Evolutionary conservation across 192 early-diverging fungal genomes (phyloP).

Genomic region (Ambispora gerdemannii): DNA sequence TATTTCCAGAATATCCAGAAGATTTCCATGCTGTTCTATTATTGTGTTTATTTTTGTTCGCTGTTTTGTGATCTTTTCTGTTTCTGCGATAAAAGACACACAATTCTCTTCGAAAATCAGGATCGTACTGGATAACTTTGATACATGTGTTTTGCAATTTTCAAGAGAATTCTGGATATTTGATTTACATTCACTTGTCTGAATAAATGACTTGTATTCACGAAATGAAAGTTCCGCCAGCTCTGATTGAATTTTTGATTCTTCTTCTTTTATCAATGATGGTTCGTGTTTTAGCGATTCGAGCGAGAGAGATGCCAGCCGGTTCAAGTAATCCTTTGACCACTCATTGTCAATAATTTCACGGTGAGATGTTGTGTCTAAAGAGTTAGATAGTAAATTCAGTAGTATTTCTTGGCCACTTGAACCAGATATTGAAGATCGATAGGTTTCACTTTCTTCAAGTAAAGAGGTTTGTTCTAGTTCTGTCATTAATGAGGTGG

Average conservation of each 20-base stretch:
- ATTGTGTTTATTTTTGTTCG: conserved; percentile 49
- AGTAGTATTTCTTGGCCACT: conserved; percentile 32
- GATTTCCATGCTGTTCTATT: conserved; percentile 49
- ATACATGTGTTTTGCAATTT: conserved; percentile 45
- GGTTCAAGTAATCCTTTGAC: conserved; percentile 60
- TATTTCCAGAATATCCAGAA: conserved; percentile 74
- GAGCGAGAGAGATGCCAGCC: conserved; percentile 59
- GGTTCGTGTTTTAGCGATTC: conserved; percentile 61
- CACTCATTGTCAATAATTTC: conserved; percentile 44
- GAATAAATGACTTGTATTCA: conserved; percentile 66
- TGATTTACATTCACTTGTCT: conserved; percentile 57
- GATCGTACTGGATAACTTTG: conserved; percentile 44
- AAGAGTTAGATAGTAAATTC: conserved; percentile 30
- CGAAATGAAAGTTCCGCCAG: conserved; percentile 62
- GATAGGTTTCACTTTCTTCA: background rate
- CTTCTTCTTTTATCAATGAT: conserved; percentile 46
- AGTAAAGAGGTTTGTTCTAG: no score
- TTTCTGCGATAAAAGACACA: conserved; percentile 41
- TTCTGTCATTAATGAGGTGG: no score
- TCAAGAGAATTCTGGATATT: conserved; percentile 50
- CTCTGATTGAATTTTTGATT: conserved; percentile 52
- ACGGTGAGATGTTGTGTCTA: conserved; percentile 34
- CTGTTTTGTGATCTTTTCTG: conserved; percentile 34
- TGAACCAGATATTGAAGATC: background rate
- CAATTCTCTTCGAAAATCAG: conserved; percentile 50